Percentiles rank a stretch among this genome's conserved stretches.
Conservation (phyloP, 306 rosid genomes). For the Acacia acuminata region DNA sequence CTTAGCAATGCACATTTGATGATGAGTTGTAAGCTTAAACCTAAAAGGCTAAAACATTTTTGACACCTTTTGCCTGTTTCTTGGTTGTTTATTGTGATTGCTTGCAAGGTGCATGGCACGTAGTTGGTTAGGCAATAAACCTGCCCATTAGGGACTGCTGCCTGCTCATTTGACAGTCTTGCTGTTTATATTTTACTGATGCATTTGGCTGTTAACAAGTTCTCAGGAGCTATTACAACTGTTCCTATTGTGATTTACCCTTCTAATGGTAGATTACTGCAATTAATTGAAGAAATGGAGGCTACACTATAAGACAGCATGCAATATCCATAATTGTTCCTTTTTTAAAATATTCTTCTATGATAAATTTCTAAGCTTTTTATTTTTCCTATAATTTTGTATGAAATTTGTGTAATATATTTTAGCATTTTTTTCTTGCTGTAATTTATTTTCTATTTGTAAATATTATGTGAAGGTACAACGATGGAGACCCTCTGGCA, state of each 20-base stretch:
- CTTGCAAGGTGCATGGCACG: conserved; percentile 24
- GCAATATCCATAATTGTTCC: conserved; percentile 14
- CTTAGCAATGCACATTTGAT: neutral
- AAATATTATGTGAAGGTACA: conserved; percentile 55
- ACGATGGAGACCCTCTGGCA: conserved; percentile 82
- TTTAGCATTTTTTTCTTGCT: conserved; percentile 1
- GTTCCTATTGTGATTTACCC: conserved; percentile 4
- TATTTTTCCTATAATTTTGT: neutral
- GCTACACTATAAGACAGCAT: neutral
- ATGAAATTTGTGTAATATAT: conserved; percentile 7
- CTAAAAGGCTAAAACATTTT: neutral
- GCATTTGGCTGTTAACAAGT: neutral
- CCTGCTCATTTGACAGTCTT: conserved; percentile 22
- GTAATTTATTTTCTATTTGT: conserved; percentile 32
- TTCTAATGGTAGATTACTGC: neutral
- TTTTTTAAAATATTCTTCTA: neutral
- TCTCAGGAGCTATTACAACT: conserved; percentile 19
- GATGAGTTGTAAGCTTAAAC: neutral
- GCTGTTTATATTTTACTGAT: neutral
- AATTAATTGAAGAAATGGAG: neutral
- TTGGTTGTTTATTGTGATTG: neutral
- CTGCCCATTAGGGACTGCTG: conserved; percentile 22
- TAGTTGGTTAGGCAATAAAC: conserved; percentile 26
- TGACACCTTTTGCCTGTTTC: neutral
- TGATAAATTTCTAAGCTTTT: neutral